These are phyloP conservation scores for Alternaria consortialis DNA, from an alignment of 2,329 filamentous ascomycete species.

Conservation along the genomic window DNA sequence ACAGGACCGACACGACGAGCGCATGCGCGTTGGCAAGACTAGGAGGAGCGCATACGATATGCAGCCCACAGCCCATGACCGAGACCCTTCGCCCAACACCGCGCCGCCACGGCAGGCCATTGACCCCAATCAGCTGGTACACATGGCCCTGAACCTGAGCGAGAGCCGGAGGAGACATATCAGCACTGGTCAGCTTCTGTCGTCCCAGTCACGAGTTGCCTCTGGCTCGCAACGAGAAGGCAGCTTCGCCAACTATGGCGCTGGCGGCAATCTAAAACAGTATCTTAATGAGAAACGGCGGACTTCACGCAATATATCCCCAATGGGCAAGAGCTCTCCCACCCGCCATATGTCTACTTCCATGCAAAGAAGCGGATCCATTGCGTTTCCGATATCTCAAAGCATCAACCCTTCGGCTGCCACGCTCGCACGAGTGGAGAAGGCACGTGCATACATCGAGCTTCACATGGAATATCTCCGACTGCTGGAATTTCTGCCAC, in stretches of 20 bases:
- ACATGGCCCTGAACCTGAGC: conserved; percentile 88
- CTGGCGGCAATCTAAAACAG: conserved; percentile 69
- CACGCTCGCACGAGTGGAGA: conserved; percentile 82
- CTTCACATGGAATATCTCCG: conserved; percentile 85
- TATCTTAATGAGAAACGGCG: conserved; percentile 77
- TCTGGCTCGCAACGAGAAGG: conserved; percentile 55
- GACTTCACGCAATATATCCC: conserved; percentile 68
- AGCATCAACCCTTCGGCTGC: conserved; percentile 76
- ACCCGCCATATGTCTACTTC: conserved; percentile 44
- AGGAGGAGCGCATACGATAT: conserved; percentile 22
- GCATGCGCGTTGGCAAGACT: conserved; percentile 33
- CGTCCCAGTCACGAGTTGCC: conserved; percentile 56
- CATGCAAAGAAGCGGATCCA: conserved; percentile 35
- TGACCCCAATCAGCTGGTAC: conserved; percentile 89
- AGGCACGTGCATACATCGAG: conserved; percentile 85
- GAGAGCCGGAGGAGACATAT: conserved; percentile 75
- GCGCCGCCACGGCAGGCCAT: conserved; percentile 64
- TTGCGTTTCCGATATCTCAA: conserved; percentile 45
- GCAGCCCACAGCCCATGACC: conserved; percentile 14
- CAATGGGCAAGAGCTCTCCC: conserved; percentile 56
- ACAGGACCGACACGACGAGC: conserved; percentile 12
- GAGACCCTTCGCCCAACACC: conserved; percentile 14
- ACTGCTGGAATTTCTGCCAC: conserved; percentile 79
- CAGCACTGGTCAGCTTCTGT: conserved; percentile 64
- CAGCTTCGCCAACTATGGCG: conserved; percentile 53